phyloP scores from a whole-genome alignment of 345 rosid genomes.

The Moricandia arvensis region DNA sequence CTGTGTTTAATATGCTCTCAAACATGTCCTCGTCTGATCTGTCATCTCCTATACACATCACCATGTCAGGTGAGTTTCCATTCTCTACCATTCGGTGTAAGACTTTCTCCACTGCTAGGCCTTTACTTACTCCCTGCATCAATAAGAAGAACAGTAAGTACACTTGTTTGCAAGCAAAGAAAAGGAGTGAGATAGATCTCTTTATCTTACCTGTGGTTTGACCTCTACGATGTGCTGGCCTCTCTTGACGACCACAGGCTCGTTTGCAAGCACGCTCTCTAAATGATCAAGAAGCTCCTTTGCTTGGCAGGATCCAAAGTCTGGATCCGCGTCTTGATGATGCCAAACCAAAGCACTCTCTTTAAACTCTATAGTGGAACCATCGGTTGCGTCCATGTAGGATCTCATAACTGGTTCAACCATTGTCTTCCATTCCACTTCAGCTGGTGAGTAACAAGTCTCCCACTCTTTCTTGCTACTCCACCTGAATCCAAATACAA shows the following conservation, averaged over 20 bases:
- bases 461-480: neutral
- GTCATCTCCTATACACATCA: neutral
- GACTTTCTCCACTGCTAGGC: neutral
- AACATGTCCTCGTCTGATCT: neutral
- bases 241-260: constrained; percentile 80
- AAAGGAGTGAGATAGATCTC: neutral
- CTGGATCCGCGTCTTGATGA: neutral
- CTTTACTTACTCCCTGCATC: neutral
- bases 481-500: neutral
- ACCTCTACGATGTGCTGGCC: constrained; percentile 94
- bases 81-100: neutral
- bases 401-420: neutral
- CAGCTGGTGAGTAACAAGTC: neutral
- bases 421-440: neutral
- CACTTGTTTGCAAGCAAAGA: neutral
- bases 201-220: constrained; percentile 69
- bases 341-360: constrained; percentile 6
- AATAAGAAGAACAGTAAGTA: neutral
- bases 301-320: constrained; percentile 64
- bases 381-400: neutral
- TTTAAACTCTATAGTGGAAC: neutral
- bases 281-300: constrained; percentile 82
- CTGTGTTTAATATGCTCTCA: neutral
- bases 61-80: neutral
- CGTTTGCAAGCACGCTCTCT: constrained; percentile 80